Base-by-base conservation (phyloP, 345 rosid species). In the Barbarea vulgaris region DNA sequence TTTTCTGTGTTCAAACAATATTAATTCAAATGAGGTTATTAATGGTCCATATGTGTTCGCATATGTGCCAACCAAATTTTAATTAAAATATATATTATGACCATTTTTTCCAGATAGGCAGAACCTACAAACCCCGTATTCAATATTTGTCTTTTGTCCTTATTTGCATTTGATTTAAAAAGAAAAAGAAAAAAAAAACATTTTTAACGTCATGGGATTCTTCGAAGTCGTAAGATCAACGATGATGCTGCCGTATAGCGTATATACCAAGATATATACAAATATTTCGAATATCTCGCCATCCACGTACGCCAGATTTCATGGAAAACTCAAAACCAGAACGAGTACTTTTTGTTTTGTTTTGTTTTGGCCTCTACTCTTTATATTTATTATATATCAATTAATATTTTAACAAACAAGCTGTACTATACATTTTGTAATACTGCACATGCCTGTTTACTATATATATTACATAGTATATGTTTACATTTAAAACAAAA, bases 251-350 rank as follows among this genome's bases (percentile, higher is more conserved):
- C 15, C 71, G 59, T 70, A 77, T 34, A 33, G 64, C 79, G 79
- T 77, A 65, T 47, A 71, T 33, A 39, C 57, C 24, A 64, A 77
- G 72, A 61, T 46, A 76, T 48, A 25, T 65, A 37, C 55, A 71
- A 19, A 56, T 71, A 39, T 72, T 64, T 77, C 22, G 76, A 72
- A 67, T 60, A 54, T 72, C 72, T 77, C 61, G 61, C 56, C 67
- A 56, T 71, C 33, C 61, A 77, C 66, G 68, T 58, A 64, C 68
- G 77, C 81, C 81, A 65, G 33, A 66, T 65, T 65, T 77, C 77
- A 39, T 72, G 81, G 73, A 51, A 47, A 55, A 18, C 27, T 46
- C 64, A 55, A 44, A 44, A 46, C 54, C 39, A 22, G 63, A 44
- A 33, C 71, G 64, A 70, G 33, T 72, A 34, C 6, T 7, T 19